Percentiles rank a stretch among this genome's conserved stretches.
phyloP scores from a whole-genome alignment of 106 monocot species.

The Dactylorhiza incarnata region DNA sequence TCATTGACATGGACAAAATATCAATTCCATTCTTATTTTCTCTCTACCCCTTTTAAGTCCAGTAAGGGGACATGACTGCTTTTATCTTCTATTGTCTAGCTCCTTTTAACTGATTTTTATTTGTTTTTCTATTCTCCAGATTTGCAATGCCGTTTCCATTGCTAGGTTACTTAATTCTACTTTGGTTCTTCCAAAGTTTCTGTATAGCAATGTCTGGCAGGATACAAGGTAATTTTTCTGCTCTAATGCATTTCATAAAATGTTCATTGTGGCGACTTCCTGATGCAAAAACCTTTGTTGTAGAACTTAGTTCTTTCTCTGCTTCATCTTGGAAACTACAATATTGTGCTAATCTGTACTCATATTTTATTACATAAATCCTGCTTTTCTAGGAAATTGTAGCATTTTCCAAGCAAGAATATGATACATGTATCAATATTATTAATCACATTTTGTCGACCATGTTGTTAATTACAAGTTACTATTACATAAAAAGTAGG shows the following conservation, averaged over 20 bases:
- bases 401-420: no score
- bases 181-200: constrained; percentile 64
- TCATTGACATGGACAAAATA: no score
- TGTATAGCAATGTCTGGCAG: constrained; percentile 63
- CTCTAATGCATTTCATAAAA: constrained; percentile 1
- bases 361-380: no score
- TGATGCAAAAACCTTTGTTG: not conserved
- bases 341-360: no score
- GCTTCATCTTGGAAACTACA: not conserved
- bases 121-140: constrained; percentile 25
- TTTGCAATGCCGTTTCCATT: constrained; percentile 80
- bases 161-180: constrained; percentile 69
- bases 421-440: no score
- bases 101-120: not conserved
- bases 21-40: no score
- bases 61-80: not conserved
- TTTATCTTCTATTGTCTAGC: not conserved
- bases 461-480: no score
- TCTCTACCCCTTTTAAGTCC: not conserved
- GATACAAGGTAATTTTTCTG: constrained; percentile 50
- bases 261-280: not conserved
- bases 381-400: no score
- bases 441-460: no score
- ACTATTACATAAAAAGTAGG: no score
- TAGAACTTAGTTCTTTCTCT: not conserved